Base-by-base conservation (phyloP, 495 filamentous ascomycete genomes). In the Sabuloglossum arenarium region DNA sequence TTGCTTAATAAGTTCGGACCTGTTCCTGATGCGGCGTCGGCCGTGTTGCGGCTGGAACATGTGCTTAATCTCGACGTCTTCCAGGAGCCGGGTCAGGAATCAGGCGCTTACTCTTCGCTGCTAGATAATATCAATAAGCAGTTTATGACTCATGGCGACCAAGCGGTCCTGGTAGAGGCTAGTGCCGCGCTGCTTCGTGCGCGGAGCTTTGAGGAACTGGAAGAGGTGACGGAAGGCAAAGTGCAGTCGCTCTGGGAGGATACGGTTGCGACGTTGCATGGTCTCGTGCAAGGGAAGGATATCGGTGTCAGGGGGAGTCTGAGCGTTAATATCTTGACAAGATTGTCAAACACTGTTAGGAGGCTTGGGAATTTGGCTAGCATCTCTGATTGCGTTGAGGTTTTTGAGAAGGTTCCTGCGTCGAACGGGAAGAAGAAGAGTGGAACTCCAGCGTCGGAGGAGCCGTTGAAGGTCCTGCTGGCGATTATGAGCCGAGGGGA, bases 101-200 rank as follows among this genome's bases (percentile, higher is more conserved):
- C 84, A 1, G 80, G 85, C 0, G 82, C 82, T 0, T 94, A 93
- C 66, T 76, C 76, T 0, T 78, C 86, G 14, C 69, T 97, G 23
- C 72, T 98, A 1, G 91, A 94, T 59, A 90, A 97, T 60, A 90
- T 97, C 62, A 87, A 85, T 60, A 84, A 83, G 58, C 91, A 97
- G 63, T 97, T 97, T 67, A 77, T 89, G 49, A 81, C 87, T 0
- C 91, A 98, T 62, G 84, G 85, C 5, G 84, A 94, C 60, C 79
- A 85, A 51, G 76, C 78, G 39, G 88, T 98, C 6, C 71, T 98
- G n/a, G 76, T 78, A 6, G 88, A 95, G 66, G 88, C 87, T 24
- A 83, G 80, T 14, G 73, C 79, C 14, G 86, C 88, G 14, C 76
- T 98, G 30, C 67, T 94, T 23, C 89, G 94, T 64, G 88, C 89